Base-by-base conservation (phyloP, 2,329 filamentous ascomycete genomes). In the Scedosporium apiospermum region DNA sequence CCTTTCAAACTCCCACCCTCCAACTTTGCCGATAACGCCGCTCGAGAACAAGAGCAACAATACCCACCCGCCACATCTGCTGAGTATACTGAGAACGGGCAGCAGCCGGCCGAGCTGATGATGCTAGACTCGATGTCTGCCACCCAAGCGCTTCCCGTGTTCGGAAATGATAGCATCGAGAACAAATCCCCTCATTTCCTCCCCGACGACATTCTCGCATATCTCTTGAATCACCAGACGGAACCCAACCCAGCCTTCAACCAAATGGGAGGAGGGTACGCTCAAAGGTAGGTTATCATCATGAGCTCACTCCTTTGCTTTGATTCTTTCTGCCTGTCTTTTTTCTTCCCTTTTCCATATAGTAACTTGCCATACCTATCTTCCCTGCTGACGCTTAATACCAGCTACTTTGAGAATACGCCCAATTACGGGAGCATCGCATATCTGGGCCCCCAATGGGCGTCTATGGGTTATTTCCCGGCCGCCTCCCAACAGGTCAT, bases 151-250 rank as follows among this genome's bases (percentile, higher is more conserved):
- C 90, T 96, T 68, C 91, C 93, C 0, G 88, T 97, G 27, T 97
- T 97, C 74, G 91, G 91, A 16, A 87, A 84, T 27, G 91, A 96
- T 68, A 88, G 85, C 18, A 87, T 91, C 64, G 69, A 84, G 49
- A 93, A 90, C 68, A 90, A 93, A 63, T 96, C 92, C 2, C 92
- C 93, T 0, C 93, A 93, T 71, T 81, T 82, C 3, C 89, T 96
- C 77, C 88, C 90, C 0, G 91, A 96, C 70, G 91, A 96, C 70
- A 95, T 95, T 69, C 88, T 93, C 66, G 87, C 88, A 4, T 96
- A 89, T 80, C 75, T 96, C 27, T 96, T 96, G 75, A 93, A 89
- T 49, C 34, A 60, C 51, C 51, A 12, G 51, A 38, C 70, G n/a
- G 58, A 27, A 27, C 26, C n/a, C 14, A 49, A 27, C 23, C 41